These are phyloP conservation scores for Mucor plumbeus DNA, from an alignment of 371 early-diverging fungal species.

Conservation along the genomic window DNA sequence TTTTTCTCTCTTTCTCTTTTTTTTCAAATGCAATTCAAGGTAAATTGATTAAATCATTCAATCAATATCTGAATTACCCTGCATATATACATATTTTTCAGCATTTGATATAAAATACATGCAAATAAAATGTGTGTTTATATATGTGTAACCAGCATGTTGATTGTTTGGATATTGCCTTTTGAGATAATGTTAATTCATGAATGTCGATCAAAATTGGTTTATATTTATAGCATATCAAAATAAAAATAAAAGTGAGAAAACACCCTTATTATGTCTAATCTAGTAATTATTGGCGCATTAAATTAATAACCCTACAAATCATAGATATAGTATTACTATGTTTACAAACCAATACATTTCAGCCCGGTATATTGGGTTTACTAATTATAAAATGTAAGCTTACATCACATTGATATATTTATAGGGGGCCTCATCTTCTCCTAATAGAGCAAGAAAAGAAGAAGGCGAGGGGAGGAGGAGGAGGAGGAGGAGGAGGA, in stretches of 20 bases:
- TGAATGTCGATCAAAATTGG: neutral
- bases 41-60: constrained; percentile 9
- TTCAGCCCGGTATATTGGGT: neutral
- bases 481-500: neutral
- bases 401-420: neutral
- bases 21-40: constrained; percentile 2
- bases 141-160: constrained; percentile 2
- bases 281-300: neutral
- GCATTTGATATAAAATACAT: neutral
- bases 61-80: constrained; percentile 4
- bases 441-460: neutral
- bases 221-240: neutral
- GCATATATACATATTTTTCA: neutral
- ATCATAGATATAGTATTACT: neutral
- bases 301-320: constrained; percentile 3
- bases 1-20: neutral
- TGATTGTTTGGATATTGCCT: neutral
- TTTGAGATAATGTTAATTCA: neutral
- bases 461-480: neutral
- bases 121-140: neutral
- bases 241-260: neutral
- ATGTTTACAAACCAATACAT: neutral
- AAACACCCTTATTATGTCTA: neutral
- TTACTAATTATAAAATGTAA: neutral
- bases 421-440: neutral